A percentile compares a stretch with the other conserved stretches of the same genome.
Conservation (phyloP, 1,284 basidiomycete genomes). For the Heterobasidion irregulare region DNA sequence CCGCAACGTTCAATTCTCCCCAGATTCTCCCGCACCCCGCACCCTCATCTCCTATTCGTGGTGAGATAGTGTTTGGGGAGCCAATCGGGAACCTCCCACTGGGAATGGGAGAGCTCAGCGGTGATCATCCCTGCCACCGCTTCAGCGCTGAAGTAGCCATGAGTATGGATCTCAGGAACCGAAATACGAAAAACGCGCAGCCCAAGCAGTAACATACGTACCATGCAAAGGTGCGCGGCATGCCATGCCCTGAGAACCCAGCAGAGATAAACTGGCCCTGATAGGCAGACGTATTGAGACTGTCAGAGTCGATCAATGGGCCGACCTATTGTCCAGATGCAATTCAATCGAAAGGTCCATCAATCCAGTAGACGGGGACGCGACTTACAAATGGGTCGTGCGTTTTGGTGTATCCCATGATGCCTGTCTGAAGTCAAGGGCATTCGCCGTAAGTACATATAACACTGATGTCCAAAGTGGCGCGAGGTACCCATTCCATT, state of each 20-base stretch:
- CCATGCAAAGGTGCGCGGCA: constrained; percentile 73
- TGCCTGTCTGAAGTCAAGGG: constrained; percentile 50
- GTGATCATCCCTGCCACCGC: constrained; percentile 57
- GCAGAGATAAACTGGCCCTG: constrained; percentile 67
- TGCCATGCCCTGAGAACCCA: constrained; percentile 75
- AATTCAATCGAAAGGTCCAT: not conserved
- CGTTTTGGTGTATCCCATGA: constrained; percentile 68
- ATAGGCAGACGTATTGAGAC: constrained; percentile 15
- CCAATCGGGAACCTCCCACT: constrained; percentile 52
- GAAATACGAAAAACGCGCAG: not conserved
- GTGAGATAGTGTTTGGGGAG: constrained; percentile 59
- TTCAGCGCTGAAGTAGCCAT: constrained; percentile 42
- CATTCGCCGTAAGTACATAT: not conserved
- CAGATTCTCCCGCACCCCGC: not conserved
- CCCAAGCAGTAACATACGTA: constrained; percentile 21
- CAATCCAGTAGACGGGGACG: not conserved
- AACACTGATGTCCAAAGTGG: not conserved
- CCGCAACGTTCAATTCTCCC: not conserved
- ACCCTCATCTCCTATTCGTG: not conserved
- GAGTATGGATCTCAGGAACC: not conserved
- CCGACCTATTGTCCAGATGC: constrained; percentile 45
- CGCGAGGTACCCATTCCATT: constrained; percentile 61
- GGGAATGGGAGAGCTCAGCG: constrained; percentile 36
- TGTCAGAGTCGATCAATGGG: constrained; percentile 33
- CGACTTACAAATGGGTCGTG: constrained; percentile 61